Evolutionary conservation across 306 rosid species (phyloP).

Genomic region (Abrus pulchellus): DNA sequence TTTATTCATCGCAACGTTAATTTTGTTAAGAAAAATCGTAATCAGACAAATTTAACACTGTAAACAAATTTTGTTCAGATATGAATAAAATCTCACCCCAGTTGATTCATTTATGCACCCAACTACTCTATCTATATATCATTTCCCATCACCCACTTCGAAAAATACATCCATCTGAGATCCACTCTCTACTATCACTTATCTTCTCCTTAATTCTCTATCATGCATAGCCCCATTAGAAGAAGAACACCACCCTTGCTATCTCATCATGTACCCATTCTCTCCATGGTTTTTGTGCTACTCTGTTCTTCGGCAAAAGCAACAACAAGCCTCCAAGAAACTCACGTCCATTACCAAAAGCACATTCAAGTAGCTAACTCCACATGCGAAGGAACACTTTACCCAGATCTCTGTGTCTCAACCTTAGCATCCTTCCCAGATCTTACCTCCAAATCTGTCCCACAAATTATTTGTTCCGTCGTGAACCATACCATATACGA

Average conservation of each 20-base stretch:
- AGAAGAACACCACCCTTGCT: constrained; percentile 45
- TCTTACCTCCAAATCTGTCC: constrained; percentile 65
- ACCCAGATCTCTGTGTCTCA: constrained; percentile 76
- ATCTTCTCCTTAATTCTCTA: background rate
- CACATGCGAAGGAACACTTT: constrained; percentile 78
- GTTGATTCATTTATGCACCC: background rate
- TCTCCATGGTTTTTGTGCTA: constrained; percentile 25
- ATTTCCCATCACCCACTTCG: background rate
- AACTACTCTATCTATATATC: constrained; percentile 12
- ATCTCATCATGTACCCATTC: constrained; percentile 17
- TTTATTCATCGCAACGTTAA: no score
- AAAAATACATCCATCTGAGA: background rate
- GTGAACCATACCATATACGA: constrained; percentile 59
- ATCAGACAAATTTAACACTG: no score
- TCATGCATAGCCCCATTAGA: constrained; percentile 48
- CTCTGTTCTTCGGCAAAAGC: constrained; percentile 33
- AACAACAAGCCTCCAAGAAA: background rate
- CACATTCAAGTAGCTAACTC: constrained; percentile 64
- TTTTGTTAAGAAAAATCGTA: no score
- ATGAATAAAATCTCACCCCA: background rate
- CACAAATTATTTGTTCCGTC: constrained; percentile 58
- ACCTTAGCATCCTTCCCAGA: constrained; percentile 67
- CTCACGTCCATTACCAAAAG: constrained; percentile 20
- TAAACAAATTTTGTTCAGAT: background rate
- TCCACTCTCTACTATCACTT: no score